Evolutionary conservation across 352 stramenopile species (phyloP).

Genomic region (Phytophthora meadii): DNA sequence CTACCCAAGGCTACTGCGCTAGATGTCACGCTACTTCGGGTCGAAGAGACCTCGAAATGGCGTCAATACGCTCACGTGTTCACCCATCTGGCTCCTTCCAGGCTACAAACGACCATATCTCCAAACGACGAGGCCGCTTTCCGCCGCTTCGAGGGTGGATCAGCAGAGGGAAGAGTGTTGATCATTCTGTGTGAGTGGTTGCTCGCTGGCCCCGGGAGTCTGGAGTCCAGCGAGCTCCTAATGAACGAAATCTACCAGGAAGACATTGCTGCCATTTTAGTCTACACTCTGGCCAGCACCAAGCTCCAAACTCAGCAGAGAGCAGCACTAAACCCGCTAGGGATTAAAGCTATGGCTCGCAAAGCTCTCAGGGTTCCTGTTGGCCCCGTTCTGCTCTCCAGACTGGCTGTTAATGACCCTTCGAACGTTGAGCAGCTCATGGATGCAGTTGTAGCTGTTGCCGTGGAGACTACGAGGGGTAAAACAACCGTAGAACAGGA

Average conservation of each 20-base stretch:
- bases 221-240: slow-evolving; percentile 56
- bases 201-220: slow-evolving; percentile 13
- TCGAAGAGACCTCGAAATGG: slow-evolving; percentile 51
- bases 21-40: slow-evolving; percentile 40
- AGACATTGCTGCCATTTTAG: slow-evolving; percentile 61
- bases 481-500: slow-evolving; percentile 45
- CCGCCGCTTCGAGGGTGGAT: slow-evolving; percentile 60
- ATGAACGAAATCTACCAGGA: slow-evolving; percentile 62
- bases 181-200: slow-evolving; percentile 53
- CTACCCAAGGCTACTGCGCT: slow-evolving; percentile 12
- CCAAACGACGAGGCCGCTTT: slow-evolving; percentile 33
- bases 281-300: slow-evolving; percentile 44
- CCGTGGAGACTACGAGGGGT: slow-evolving; percentile 26
- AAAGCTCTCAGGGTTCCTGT: slow-evolving; percentile 46
- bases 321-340: slow-evolving; percentile 22
- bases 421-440: slow-evolving; percentile 45
- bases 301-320: slow-evolving; percentile 32
- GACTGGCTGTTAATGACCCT: slow-evolving; percentile 62
- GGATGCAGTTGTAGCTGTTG: slow-evolving; percentile 39
- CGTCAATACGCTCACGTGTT: slow-evolving; percentile 52
- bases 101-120: slow-evolving; percentile 30
- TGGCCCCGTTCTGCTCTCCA: slow-evolving; percentile 48
- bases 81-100: slow-evolving; percentile 27
- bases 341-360: slow-evolving; percentile 12
- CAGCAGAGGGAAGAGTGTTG: slow-evolving; percentile 31